Conservation (phyloP, 2,329 filamentous ascomycete genomes). For the Cytospora schulzeri region DNA sequence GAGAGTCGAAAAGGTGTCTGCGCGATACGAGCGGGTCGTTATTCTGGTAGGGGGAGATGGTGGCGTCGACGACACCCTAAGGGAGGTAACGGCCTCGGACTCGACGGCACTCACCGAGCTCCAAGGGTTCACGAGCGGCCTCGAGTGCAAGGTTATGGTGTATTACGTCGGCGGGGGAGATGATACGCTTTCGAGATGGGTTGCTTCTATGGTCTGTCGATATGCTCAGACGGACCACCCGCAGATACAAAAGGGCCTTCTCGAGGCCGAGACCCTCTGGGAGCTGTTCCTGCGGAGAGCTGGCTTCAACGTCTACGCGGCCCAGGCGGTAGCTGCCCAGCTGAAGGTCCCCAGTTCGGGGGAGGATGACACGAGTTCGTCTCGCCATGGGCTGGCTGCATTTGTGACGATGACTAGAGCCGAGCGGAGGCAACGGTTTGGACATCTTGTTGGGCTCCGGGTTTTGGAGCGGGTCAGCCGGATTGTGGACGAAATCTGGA, state of each 20-base stretch:
- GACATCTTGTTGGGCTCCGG: conserved; percentile 53
- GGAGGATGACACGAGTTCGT: conserved; percentile 18
- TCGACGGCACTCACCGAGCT: conserved; percentile 51
- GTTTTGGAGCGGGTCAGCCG: conserved; percentile 55
- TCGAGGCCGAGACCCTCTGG: conserved; percentile 65
- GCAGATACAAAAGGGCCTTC: conserved; percentile 36
- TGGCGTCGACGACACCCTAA: conserved; percentile 44
- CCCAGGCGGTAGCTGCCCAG: conserved; percentile 62
- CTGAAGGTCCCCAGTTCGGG: conserved; percentile 41
- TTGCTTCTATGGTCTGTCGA: conserved; percentile 53
- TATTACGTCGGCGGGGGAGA: conserved; percentile 54
- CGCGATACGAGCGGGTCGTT: conserved; percentile 67
- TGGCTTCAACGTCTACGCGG: conserved; percentile 72
- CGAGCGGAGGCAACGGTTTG: conserved; percentile 54
- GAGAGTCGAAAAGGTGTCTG: conserved; percentile 54
- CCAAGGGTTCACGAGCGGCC: conserved; percentile 48
- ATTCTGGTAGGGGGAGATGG: conserved; percentile 65
- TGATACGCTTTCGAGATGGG: conserved; percentile 56
- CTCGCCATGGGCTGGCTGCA: conserved; percentile 47
- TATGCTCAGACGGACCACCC: conserved; percentile 37
- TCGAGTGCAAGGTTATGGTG: conserved; percentile 44
- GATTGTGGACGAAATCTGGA: conserved; percentile 55
- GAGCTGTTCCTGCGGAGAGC: conserved; percentile 66
- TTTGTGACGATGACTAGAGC: conserved; percentile 60
- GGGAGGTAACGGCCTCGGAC: conserved; percentile 44